Evolutionary conservation across 139 green algal genomes (phyloP), one percentile per base, ranked within the genome.

Genomic region (Volvox africanus): DNA sequence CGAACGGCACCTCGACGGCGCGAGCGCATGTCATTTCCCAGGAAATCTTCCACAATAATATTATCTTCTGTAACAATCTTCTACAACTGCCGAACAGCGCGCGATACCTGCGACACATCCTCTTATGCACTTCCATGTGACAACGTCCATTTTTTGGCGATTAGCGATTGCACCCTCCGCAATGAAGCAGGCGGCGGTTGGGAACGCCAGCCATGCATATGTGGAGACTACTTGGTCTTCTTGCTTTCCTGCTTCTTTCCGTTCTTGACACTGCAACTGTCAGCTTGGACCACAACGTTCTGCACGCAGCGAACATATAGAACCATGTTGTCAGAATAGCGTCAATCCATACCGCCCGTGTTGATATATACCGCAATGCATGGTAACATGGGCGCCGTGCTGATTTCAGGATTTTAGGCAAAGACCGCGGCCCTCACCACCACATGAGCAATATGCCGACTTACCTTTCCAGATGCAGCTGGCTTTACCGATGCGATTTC

Each of bases 171-270:
- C 65, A 73, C 65, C 65, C 65, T 73, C 65, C 6, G 24, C 21
- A 73, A 24, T 2, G 21, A 28, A 12, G 11, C 65, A 73, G 24
- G 65, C 65, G 9, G 21, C 65, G 65, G 65, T 55, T 55, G 44
- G 9, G 44, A 9, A 55, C 44, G 44, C 44, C 67, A 75, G 22
- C 67, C 2, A 75, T 28, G 24, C 67, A 26, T 26, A 14, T 75
- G 24, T 26, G 67, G 22, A 26, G 0, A n/a, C 78, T 26, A 88
- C 33, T 32, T 32, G 1, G 16, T 88, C 61, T 88, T 88, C 65
- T 88, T 88, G 82, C 33, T 88, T 11, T 88, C 82, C 35, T 26
- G 17, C 81, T 88, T 79, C 65, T 88, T 88, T 33, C 65, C 35
- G 33, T 68, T 37, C 33, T 44, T 71, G 26, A 18, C 32, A 44